Conservation (phyloP, 139 green algal species). For the Closterium sp. region DNA sequence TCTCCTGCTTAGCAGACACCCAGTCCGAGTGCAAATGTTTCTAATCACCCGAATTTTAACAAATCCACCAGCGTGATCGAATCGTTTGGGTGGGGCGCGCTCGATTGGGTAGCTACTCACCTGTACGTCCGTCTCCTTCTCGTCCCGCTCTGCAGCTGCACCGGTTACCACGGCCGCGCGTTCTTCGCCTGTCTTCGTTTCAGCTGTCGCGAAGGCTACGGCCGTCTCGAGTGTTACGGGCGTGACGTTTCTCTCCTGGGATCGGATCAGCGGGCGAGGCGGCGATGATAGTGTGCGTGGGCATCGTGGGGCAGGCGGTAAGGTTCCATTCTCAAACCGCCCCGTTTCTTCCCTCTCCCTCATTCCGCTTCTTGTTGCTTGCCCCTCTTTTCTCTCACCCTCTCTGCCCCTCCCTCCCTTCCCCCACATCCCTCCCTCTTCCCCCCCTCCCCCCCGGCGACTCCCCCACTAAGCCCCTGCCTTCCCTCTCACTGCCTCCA, state of each 20-base stretch:
- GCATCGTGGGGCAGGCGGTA: slow-evolving; percentile 22
- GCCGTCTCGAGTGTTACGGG: neutral
- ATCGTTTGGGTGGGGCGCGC: too few species aligned
- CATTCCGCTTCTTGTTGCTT: too few species aligned
- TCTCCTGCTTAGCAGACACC: too few species aligned
- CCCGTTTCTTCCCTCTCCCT: neutral
- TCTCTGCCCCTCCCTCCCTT: neutral
- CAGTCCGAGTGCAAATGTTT: too few species aligned
- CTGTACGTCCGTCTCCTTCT: neutral
- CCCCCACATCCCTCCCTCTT: neutral
- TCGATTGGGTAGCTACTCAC: too few species aligned
- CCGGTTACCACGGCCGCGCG: neutral
- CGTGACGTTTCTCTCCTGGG: neutral
- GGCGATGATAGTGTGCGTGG: slow-evolving; percentile 36
- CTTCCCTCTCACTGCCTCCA: neutral
- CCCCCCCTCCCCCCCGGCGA: neutral
- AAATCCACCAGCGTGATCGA: too few species aligned
- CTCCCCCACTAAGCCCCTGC: too few species aligned
- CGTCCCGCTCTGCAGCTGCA: neutral
- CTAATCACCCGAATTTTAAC: too few species aligned
- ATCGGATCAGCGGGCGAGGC: neutral
- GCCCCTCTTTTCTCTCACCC: too few species aligned
- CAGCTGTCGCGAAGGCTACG: neutral
- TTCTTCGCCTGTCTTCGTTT: neutral
- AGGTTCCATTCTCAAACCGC: neutral